A percentile compares a stretch with the other conserved stretches of the same genome.
phyloP scores from a whole-genome alignment of 257 asterid species.

The Ilex asprella region DNA sequence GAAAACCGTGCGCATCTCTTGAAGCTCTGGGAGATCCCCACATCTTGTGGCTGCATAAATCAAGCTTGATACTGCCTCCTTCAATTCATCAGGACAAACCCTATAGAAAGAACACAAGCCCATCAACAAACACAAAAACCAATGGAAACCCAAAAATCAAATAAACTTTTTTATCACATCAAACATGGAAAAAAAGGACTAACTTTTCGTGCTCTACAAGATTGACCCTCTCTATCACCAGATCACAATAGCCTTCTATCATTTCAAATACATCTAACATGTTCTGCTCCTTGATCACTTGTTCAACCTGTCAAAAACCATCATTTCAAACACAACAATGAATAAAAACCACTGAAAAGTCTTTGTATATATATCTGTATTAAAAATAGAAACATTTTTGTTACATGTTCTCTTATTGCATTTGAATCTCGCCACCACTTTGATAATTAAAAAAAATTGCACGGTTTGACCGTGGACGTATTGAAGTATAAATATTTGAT shows the following conservation, averaged over 20 bases:
- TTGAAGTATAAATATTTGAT: no score
- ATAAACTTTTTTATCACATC: not conserved
- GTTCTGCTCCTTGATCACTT: conserved; percentile 81
- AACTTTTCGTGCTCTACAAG: conserved; percentile 64
- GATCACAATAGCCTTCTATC: conserved; percentile 62
- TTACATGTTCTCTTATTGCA: no score
- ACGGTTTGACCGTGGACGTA: not conserved
- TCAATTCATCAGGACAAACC: conserved; percentile 69
- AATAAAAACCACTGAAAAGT: not conserved
- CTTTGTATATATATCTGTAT: no score
- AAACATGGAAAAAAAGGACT: conserved; percentile 3
- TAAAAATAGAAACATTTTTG: no score
- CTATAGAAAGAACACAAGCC: conserved; percentile 24
- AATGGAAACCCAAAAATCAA: no score
- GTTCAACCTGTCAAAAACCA: conserved; percentile 54
- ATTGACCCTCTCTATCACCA: conserved; percentile 50
- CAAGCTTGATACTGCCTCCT: conserved; percentile 63
- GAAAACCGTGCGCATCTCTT: conserved; percentile 52
- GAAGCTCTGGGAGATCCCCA: conserved; percentile 95
- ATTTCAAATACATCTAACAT: conserved; percentile 65
- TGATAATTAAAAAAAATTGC: no score
- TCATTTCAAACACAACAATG: not conserved
- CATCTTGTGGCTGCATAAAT: conserved; percentile 75
- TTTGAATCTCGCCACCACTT: no score
- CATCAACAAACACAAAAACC: not conserved